Evolutionary conservation across 1,139 yeast genomes (phyloP), one percentile per base, ranked within the genome.

Genomic region (Schwanniomyces etchellsii): DNA sequence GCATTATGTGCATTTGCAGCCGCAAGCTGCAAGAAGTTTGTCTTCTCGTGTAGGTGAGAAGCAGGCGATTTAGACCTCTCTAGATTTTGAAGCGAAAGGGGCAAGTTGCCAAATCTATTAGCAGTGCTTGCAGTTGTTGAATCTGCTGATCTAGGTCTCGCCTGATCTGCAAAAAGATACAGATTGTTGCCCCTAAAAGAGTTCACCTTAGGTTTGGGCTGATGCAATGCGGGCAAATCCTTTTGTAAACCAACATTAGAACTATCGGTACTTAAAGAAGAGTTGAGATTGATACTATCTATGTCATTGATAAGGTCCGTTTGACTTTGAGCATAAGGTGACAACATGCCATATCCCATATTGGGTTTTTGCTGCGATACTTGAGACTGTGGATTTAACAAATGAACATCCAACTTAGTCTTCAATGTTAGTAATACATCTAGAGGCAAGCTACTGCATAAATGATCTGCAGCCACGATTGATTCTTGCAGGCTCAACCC

Each of bases 391-490:
- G 6, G 28, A 15, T 22, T n/a, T 5, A 51, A 40, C 42, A 63
- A 49, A 38, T 57, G 62, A 30, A 40, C 37, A 28, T 64, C 70
- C 33, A 65, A 48, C 35, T 59, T 61, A 42, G 57, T 55, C 45
- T 60, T 67, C 59, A 46, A 74, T 47, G 63, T 67, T 53, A 48
- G 60, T 52, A 55, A 70, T 39, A 43, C 70, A 64, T 48, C 79
- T 62, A 49, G 62, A 48, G 60, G 74, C 50, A 55, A 74, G 47
- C 43, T 67, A 52, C 37, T 69, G 58, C 57, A 79, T 48, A 57
- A 74, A 42, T 77, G 68, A 41, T 80, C 85, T 48, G 78, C 64
- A 50, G 77, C 72, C 18, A 76, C 60, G 35, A 71, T 60, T 42
- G 68, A 77, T 43, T 81, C 84, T 33, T 69, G 72, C 7, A 73